phyloP scores from a whole-genome alignment of 331 rosid genomes.

The Quercus lobata region DNA sequence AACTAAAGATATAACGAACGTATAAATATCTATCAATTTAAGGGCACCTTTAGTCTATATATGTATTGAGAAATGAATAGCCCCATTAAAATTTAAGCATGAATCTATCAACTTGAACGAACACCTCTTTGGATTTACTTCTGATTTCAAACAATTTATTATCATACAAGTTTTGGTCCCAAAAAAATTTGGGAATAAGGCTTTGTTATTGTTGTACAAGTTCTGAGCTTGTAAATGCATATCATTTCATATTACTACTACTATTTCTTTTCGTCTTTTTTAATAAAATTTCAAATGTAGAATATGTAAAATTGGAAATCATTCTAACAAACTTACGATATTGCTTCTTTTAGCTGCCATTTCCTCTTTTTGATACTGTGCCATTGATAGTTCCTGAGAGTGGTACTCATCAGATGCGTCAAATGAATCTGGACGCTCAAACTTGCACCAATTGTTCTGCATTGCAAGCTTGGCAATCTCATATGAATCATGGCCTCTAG shows the following conservation, averaged over 20 bases:
- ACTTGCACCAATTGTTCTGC: slow-evolving; percentile 83
- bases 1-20: not conserved
- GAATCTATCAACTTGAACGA: not conserved
- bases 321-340: slow-evolving; percentile 45
- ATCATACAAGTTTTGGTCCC: too few species aligned
- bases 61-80: not conserved
- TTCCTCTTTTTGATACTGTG: slow-evolving; percentile 74
- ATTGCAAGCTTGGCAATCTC: slow-evolving; percentile 65
- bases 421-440: slow-evolving; percentile 86
- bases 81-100: not conserved
- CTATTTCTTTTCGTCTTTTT: not conserved
- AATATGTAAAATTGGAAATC: not conserved
- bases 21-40: not conserved
- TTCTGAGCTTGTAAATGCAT: not conserved
- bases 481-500: slow-evolving; percentile 51
- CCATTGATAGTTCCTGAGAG: slow-evolving; percentile 75
- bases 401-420: slow-evolving; percentile 91
- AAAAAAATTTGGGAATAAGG: too few species aligned
- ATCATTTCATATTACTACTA: not conserved
- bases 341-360: slow-evolving; percentile 65
- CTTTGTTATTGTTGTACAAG: not conserved
- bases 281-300: not conserved
- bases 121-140: not conserved
- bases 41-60: not conserved
- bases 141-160: too few species aligned